phyloP scores from a whole-genome alignment of 148 eudicot species.

The Arbutus unedo region DNA sequence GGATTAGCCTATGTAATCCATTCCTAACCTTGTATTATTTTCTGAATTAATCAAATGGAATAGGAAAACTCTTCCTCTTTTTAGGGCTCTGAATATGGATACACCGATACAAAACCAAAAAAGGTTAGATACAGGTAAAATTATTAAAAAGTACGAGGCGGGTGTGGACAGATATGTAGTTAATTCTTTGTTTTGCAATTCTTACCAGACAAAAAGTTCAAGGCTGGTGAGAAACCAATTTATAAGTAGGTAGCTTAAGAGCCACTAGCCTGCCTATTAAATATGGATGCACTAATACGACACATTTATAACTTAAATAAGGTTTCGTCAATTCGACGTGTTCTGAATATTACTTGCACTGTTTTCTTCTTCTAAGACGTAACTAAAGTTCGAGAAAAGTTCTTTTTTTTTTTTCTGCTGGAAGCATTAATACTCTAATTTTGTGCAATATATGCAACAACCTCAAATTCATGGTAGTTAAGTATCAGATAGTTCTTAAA shows the following conservation, averaged over 20 bases:
- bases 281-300: not conserved
- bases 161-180: too few relatives aligned
- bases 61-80: too few relatives aligned
- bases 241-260: not conserved
- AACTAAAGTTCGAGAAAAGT: not conserved
- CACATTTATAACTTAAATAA: not conserved
- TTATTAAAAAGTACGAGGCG: too few relatives aligned
- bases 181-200: not conserved
- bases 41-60: too few relatives aligned
- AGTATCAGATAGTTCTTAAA: not conserved
- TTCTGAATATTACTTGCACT: not conserved
- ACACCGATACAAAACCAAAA: not conserved
- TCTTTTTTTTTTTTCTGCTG: too few relatives aligned
- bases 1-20: too few relatives aligned
- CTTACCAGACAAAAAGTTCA: not conserved
- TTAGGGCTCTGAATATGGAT: not conserved
- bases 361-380: not conserved
- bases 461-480: not conserved
- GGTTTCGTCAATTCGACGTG: not conserved
- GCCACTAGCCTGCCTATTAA: not conserved
- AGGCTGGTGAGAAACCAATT: not conserved
- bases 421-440: not conserved
- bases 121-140: not conserved
- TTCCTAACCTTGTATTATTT: too few relatives aligned
- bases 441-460: not conserved